Base-by-base conservation (phyloP, 1,284 basidiomycete genomes). In the Mycena sp. region DNA sequence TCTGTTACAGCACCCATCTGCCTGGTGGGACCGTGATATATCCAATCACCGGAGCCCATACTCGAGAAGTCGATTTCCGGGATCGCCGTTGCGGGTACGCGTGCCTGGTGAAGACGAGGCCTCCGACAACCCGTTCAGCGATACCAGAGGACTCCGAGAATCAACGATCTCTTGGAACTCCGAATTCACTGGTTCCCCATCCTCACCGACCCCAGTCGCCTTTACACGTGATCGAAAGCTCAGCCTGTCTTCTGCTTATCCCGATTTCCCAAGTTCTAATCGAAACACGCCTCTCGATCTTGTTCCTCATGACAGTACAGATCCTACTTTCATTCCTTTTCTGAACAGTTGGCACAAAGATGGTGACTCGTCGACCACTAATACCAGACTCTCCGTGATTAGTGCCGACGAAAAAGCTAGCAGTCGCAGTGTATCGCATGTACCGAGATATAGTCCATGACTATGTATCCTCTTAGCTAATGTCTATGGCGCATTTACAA, bases 1-100 rank as follows among this genome's bases (percentile, higher is more conserved):
- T 0, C 72, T 87, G 29, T 71, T 89, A 16, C 83, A 84, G 59
- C 80, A 84, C 62, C 82, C 85, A 3, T 74, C 77, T 6, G 75
- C 79, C 16, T 86, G 82, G 76, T 75, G 80, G 64, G 55, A 59
- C 25, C 61, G 50, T 10, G 55, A 58, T 35, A 23, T 40, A 14
- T 52, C 10, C 49, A 54, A 43, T 53, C 52, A 62, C 41, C 61
- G 61, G 28, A 63, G 49, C 30, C 43, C 65, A 1, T 67, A 56
- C 53, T 51, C 53, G 11, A 43, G 61, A 41, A 53, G 53, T 7
- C 45, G 21, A 10, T 56, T 58, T 40, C 37, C 54, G 12, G 29
- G 53, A 43, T 48, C 64, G 5, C 64, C 26, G 30, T 21, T 55
- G 17, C 41, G 51, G 35, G 32, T 48, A 17, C 45, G 25, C 16